These are phyloP conservation scores for Tolypocladium endophyticum DNA, from an alignment of 2,329 filamentous ascomycete genomes.

Conservation along the genomic window DNA sequence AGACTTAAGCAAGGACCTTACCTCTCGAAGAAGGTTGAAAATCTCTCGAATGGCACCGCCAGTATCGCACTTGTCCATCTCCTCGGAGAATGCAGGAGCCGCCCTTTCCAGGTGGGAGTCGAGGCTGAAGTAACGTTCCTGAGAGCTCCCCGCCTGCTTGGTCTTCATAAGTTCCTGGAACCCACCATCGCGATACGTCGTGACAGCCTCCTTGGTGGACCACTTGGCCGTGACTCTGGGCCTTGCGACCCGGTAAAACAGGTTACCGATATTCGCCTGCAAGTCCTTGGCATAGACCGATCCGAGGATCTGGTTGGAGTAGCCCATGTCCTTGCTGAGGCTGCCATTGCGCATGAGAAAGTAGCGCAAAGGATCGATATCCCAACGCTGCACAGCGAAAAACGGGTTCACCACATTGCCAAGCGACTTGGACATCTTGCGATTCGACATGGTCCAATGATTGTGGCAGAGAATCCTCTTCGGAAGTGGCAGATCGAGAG, in stretches of 20 bases:
- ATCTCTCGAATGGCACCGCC: constrained; percentile 55
- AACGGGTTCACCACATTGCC: constrained; percentile 95
- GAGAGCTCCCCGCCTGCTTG: neutral
- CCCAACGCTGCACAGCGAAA: constrained; percentile 81
- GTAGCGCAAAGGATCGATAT: constrained; percentile 78
- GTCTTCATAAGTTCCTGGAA: constrained; percentile 8
- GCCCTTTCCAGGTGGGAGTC: constrained; percentile 12
- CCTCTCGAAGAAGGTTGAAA: constrained; percentile 50
- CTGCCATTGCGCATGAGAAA: constrained; percentile 77
- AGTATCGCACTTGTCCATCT: constrained; percentile 56
- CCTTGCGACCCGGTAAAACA: constrained; percentile 60
- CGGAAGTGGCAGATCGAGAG: constrained; percentile 68
- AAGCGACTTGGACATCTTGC: constrained; percentile 94
- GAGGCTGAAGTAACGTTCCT: constrained; percentile 13
- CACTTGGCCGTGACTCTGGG: constrained; percentile 46
- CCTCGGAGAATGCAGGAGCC: constrained; percentile 23
- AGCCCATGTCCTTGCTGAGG: constrained; percentile 68
- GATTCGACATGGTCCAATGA: constrained; percentile 86
- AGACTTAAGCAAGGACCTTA: constrained; percentile 19
- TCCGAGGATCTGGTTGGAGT: constrained; percentile 69
- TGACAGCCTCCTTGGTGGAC: constrained; percentile 52
- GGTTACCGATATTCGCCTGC: constrained; percentile 69
- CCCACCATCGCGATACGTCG: constrained; percentile 12
- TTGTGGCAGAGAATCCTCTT: constrained; percentile 77
- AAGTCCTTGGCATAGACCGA: constrained; percentile 71